Evolutionary conservation across 2,329 filamentous ascomycete species (phyloP).

Genomic region (Epichloe sp.): DNA sequence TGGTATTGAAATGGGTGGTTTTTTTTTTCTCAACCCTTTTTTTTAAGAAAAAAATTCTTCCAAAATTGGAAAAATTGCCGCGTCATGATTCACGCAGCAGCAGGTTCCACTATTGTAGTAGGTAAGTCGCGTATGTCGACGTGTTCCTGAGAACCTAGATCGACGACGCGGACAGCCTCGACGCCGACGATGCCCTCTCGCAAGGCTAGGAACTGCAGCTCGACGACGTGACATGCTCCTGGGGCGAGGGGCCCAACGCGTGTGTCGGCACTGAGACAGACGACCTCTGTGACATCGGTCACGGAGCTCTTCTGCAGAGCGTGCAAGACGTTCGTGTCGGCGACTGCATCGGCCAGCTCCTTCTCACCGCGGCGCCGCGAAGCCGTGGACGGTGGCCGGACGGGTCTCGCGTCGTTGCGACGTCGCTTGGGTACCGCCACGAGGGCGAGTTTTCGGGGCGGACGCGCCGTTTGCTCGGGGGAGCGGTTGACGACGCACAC

Average conservation of each 20-base stretch:
- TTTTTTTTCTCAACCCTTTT: too few species aligned
- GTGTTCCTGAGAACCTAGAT: constrained; percentile 61
- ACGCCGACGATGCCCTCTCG: constrained; percentile 53
- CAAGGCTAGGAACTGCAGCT: constrained; percentile 59
- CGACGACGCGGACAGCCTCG: constrained; percentile 60
- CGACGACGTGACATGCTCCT: constrained; percentile 59
- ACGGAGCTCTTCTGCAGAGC: constrained; percentile 55
- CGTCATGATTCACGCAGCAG: constrained; percentile 5
- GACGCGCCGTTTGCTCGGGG: constrained; percentile 24
- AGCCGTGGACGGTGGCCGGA: constrained; percentile 38
- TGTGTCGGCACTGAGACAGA: constrained; percentile 65
- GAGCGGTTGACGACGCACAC: constrained; percentile 66
- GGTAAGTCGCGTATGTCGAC: constrained; percentile 67
- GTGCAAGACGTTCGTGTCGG: constrained; percentile 60
- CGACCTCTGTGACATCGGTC: constrained; percentile 51
- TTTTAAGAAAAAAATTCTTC: neutral
- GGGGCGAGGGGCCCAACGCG: constrained; percentile 60
- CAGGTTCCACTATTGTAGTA: constrained; percentile 43
- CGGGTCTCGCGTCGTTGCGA: constrained; percentile 40
- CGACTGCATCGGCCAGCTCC: constrained; percentile 48
- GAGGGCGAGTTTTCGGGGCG: constrained; percentile 55
- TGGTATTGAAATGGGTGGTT: neutral
- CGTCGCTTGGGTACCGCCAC: constrained; percentile 53
- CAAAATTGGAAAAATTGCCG: neutral
- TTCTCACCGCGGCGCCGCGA: constrained; percentile 22